phyloP scores from a whole-genome alignment of 164 flowering plant species.

The Aristolochia fimbriata region DNA sequence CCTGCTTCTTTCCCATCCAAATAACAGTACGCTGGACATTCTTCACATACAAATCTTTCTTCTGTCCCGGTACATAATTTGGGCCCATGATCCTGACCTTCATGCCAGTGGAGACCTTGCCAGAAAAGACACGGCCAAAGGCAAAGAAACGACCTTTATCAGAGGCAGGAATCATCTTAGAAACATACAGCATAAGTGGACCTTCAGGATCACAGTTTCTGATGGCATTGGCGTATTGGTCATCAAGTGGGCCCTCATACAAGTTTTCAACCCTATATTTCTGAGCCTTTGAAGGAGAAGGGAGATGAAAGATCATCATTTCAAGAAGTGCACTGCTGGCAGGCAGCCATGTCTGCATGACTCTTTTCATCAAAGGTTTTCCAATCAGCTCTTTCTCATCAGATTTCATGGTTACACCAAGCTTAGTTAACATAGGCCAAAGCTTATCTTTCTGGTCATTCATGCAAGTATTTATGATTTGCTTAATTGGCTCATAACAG shows the following conservation, averaged over 20 bases:
- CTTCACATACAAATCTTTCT: slow-evolving; percentile 26
- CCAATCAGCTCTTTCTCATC: slow-evolving; percentile 25
- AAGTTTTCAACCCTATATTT: slow-evolving; percentile 27
- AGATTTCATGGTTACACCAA: slow-evolving; percentile 22
- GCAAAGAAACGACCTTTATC: slow-evolving; percentile 30
- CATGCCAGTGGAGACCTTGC: slow-evolving; percentile 23
- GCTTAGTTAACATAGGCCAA: slow-evolving; percentile 26
- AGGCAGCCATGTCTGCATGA: slow-evolving; percentile 31
- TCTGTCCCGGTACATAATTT: slow-evolving; percentile 24
- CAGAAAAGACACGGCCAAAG: slow-evolving; percentile 30
- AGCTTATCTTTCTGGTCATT: slow-evolving; percentile 30
- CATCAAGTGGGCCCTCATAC: slow-evolving; percentile 31
- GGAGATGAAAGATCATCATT: slow-evolving; percentile 31
- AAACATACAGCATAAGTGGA: slow-evolving; percentile 27
- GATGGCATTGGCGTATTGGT: slow-evolving; percentile 22
- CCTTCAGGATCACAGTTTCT: slow-evolving; percentile 29
- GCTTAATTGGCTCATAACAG: slow-evolving; percentile 29
- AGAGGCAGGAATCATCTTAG: slow-evolving; percentile 31
- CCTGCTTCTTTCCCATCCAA: slow-evolving; percentile 34
- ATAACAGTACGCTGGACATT: slow-evolving; percentile 28
- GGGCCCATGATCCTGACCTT: slow-evolving; percentile 32
- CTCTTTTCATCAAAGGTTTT: slow-evolving; percentile 28
- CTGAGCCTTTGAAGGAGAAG: slow-evolving; percentile 26
- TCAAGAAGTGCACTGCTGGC: slow-evolving; percentile 21
- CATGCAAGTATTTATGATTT: slow-evolving; percentile 26